Evolutionary conservation across 1,284 basidiomycete species (phyloP), one percentile per base, ranked within the genome.

Genomic region (Puccinia triticina): DNA sequence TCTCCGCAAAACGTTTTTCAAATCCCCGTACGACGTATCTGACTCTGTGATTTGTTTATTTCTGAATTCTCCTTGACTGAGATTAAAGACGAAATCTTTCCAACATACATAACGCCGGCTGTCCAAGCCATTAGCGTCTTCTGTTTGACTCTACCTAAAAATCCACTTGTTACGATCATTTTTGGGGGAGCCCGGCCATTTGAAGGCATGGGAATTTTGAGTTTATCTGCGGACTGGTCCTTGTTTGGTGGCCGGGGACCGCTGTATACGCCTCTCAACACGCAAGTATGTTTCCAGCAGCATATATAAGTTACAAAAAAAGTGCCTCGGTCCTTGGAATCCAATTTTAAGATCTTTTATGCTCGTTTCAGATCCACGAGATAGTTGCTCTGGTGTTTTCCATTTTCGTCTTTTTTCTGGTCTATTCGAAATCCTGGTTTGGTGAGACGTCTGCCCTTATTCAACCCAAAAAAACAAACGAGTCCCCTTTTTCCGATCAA

Each of bases 51-150:
- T 5, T 66, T 50, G 14, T 21, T 18, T 29, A n/a, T 37, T 14
- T 66, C 18, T 8, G 10, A 34, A 66, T 34, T 66, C n/a, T n/a
- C n/a, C n/a, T n/a, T n/a, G n/a, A n/a, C 16, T 21, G 11, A 16
- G 48, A 18, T 7, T 50, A 16, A 50, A 82, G 79, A 82, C 43
- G 79, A 82, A 53, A 74, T 82, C 0, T 50, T 50, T 10, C 48
- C 48, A 50, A 50, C 48, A 10, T 82, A 82, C 46, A 64, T 82
- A n/a, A 16, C 59, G 14, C 79, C 79, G 8, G 79, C 79, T 8
- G 26, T 82, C 29, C 71, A 74, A 55, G 79, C 79, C 10, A 75
- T 82, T 21, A 82, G 79, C 23, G n/a, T 82, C 18, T 82, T 64
- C 34, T 82, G 79, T 53, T 40, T 82, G 5, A 74, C 71, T 29